Evolutionary conservation across 129 eudicot species (phyloP).

Genomic region (Artemisia argyi): DNA sequence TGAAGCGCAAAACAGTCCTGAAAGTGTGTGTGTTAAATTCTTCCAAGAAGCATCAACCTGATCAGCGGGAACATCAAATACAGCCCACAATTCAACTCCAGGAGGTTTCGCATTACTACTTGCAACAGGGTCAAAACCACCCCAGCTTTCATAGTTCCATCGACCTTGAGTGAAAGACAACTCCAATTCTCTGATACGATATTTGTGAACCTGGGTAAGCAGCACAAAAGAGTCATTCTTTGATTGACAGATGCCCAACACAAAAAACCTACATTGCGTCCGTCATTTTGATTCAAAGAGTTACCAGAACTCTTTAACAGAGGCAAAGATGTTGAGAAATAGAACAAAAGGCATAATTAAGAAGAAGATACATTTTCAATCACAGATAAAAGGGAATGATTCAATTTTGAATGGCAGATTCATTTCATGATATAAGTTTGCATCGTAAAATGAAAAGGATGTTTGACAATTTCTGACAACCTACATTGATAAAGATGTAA

Average conservation of each 20-base stretch:
- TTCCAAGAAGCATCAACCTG: conserved; percentile 95
- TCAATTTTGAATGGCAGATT: background rate
- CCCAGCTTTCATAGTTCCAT: conserved; percentile 97
- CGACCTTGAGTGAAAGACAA: conserved; percentile 98
- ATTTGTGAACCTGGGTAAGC: conserved; percentile 75
- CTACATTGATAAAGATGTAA: no score
- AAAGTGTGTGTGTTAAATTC: conserved; percentile 92
- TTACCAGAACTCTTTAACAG: conserved; percentile 17
- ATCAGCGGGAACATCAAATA: conserved; percentile 71
- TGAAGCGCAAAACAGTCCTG: conserved; percentile 99
- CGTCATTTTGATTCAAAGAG: conserved; percentile 19
- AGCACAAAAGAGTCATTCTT: conserved; percentile 24
- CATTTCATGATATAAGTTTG: background rate
- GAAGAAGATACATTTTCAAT: conserved; percentile 4
- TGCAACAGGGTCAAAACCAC: conserved; percentile 89
- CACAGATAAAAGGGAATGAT: background rate
- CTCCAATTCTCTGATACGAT: conserved; percentile 81
- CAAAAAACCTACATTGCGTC: conserved; percentile 3
- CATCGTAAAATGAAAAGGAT: background rate
- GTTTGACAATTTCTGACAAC: no score
- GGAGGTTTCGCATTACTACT: conserved; percentile 93
- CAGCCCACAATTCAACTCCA: conserved; percentile 98
- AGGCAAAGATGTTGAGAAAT: background rate
- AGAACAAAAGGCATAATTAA: conserved; percentile 7
- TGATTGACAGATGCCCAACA: background rate